phyloP scores from a whole-genome alignment of 192 early-diverging fungal species.

The Cetraspora pellucida region DNA sequence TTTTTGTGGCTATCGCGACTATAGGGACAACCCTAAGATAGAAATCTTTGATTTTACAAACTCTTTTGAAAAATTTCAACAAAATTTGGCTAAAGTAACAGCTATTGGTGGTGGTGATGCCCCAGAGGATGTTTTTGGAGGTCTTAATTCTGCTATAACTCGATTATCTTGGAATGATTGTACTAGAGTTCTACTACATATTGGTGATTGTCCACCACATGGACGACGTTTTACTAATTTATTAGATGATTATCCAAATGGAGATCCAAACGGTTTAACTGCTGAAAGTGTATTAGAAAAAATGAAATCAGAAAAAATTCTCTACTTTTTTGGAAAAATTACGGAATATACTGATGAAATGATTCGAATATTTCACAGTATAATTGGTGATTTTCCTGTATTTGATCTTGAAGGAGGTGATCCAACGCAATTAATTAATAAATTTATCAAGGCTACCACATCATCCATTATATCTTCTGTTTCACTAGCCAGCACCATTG shows the following conservation, averaged over 20 bases:
- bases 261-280: conserved; percentile 30
- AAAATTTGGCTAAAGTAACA: background rate
- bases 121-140: conserved; percentile 20
- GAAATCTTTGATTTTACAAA: background rate
- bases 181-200: conserved; percentile 20
- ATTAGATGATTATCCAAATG: conserved; percentile 19
- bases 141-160: conserved; percentile 27
- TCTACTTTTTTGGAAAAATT: conserved; percentile 33
- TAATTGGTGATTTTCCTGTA: conserved; percentile 30
- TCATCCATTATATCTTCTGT: conserved; percentile 17
- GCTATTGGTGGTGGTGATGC: conserved; percentile 1
- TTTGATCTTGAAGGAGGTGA: conserved; percentile 29
- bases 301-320: conserved; percentile 7
- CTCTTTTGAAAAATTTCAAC: background rate
- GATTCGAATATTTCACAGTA: conserved; percentile 24
- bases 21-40: background rate
- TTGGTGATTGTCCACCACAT: conserved; percentile 33
- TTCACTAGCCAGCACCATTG: conserved; percentile 16
- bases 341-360: conserved; percentile 24
- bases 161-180: conserved; percentile 20
- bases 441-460: conserved; percentile 6
- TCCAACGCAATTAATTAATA: conserved; percentile 18
- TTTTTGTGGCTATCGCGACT: conserved; percentile 34
- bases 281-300: conserved; percentile 24
- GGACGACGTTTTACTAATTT: conserved; percentile 6